These are phyloP conservation scores for Avicennia marina DNA, from an alignment of 257 asterid species.

Conservation along the genomic window DNA sequence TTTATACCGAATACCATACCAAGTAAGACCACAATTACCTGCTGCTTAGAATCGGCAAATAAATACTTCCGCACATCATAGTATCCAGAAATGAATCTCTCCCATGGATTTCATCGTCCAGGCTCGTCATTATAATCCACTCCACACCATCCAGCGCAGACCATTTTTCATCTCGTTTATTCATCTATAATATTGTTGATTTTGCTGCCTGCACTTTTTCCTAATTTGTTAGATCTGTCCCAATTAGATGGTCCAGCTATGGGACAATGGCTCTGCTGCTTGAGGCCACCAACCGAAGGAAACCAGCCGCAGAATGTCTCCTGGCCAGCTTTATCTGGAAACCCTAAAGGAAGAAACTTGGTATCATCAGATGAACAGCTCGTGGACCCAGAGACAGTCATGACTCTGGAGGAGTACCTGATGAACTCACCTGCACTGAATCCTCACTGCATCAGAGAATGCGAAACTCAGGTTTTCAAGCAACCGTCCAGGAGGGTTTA, in stretches of 20 bases:
- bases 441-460: not conserved
- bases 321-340: too few species aligned
- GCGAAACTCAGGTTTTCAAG: not conserved
- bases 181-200: not conserved
- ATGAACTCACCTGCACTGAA: constrained; percentile 19
- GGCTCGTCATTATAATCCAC: constrained; percentile 1
- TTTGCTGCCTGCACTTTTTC: not conserved
- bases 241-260: not conserved
- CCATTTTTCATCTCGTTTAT: not conserved
- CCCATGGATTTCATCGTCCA: constrained; percentile 20
- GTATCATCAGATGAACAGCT: too few species aligned
- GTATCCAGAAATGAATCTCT: not conserved
- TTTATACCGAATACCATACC: not conserved
- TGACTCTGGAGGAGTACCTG: constrained; percentile 20
- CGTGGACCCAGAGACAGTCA: not conserved
- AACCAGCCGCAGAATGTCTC: not conserved
- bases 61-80: not conserved
- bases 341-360: not conserved
- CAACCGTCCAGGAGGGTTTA: constrained; percentile 18
- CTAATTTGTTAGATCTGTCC: too few species aligned
- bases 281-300: constrained; percentile 14
- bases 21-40: not conserved
- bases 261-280: constrained; percentile 34
- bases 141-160: not conserved
- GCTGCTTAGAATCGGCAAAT: not conserved